A percentile compares a stretch with the other conserved stretches of the same genome.
phyloP scores from a whole-genome alignment of 2,329 filamentous ascomycete genomes.

The Cryphonectria nitschkei region DNA sequence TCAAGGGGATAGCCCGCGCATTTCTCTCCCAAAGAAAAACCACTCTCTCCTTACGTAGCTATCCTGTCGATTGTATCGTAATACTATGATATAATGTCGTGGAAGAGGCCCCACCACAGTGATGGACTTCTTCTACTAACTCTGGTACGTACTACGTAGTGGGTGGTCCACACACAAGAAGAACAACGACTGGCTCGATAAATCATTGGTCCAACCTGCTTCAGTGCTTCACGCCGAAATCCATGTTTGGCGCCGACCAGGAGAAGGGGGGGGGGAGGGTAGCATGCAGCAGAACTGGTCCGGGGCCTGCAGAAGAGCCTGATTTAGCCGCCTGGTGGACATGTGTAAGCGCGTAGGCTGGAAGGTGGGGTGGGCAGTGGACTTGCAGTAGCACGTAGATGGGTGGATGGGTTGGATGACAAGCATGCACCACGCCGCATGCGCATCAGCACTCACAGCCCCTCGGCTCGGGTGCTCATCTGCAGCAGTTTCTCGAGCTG shows the following conservation, averaged over 20 bases:
- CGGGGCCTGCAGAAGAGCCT: neutral
- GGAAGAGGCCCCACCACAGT: neutral
- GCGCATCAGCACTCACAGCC: conserved; percentile 13
- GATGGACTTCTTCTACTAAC: neutral
- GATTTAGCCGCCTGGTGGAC: conserved; percentile 12
- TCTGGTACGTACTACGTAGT: neutral
- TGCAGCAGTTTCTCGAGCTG: neutral
- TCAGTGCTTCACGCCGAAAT: neutral
- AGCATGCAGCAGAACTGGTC: neutral
- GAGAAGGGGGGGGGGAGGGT: neutral
- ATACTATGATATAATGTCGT: neutral
- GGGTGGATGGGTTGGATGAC: neutral
- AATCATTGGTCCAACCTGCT: neutral
- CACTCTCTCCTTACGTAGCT: too few relatives aligned
- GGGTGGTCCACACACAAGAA: neutral
- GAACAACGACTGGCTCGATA: too few relatives aligned
- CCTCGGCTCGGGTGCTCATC: neutral
- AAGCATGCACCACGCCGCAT: neutral
- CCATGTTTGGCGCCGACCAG: conserved; percentile 5
- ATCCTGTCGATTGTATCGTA: neutral
- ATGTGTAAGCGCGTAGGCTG: conserved; percentile 17
- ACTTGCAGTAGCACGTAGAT: too few relatives aligned
- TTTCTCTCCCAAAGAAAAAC: too few relatives aligned
- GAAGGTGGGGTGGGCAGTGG: too few relatives aligned
- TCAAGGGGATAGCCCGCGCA: neutral